Evolutionary conservation across 2,329 filamentous ascomycete species (phyloP), one percentile per base, ranked within the genome.

Genomic region (Emmonsiellopsis sp.): DNA sequence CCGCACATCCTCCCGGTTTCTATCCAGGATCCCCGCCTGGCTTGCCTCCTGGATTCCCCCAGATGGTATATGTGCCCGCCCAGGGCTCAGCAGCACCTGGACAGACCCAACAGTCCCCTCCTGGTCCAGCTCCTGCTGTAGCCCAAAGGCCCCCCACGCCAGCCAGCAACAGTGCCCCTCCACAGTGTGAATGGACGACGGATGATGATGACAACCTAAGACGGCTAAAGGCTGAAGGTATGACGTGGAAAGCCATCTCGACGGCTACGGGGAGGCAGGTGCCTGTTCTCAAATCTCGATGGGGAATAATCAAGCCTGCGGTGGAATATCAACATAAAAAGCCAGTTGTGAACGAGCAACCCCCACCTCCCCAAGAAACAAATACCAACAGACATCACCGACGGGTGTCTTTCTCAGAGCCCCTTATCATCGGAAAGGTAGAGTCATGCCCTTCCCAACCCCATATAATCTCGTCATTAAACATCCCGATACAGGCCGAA

Each of bases 201-300:
- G 57, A 60, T 14, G 59, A 64, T 32, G 60, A 65, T 34, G 48
- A 39, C 8, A 54, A 56, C 11, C 58, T 64, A 7, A 31, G 47
- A 13, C 55, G 58, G 33, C 49, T 66, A 44, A 62, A 60, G 37
- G 34, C 44, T 13, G 57, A 57, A 27, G 54, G 59, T 36, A 51
- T 54, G 6, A 44, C 60, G 14, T 65, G 64, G 64, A 60, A 57
- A 44, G 47, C 40, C 6, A 64, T 65, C 17, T 59, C 62, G 42
- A 49, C 49, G 5, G 53, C 57, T 11, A 58, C 66, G 56, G 58
- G 56, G 6, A 60, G 57, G 42, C 60, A 61, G 4, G 53, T 62
- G n/a, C 52, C 55, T n/a, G 58, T 61, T 8, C 51, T 64, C 17
- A 63, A 63, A 52, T 49, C 55, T 42, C 63, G 60, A 7, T 66